A percentile compares a stretch with the other conserved stretches of the same genome.
phyloP scores from a whole-genome alignment of 176 grass and related monocot species.

The Tuctoria greenei region DNA sequence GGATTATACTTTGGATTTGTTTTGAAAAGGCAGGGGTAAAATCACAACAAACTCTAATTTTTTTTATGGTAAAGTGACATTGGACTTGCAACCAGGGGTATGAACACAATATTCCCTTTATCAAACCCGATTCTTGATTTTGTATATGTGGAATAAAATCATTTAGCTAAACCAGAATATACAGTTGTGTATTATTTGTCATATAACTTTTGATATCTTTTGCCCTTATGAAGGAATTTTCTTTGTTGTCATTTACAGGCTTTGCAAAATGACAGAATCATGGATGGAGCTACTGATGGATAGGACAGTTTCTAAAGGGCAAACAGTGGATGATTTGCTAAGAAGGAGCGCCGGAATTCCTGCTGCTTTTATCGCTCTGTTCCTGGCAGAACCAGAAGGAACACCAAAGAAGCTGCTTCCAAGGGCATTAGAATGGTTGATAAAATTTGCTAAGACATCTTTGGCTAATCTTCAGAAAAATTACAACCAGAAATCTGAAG shows the following conservation, averaged over 20 bases:
- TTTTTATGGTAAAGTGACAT: too few relatives aligned
- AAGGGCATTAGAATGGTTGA: constrained; percentile 69
- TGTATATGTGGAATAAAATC: constrained; percentile 5
- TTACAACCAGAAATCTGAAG: constrained; percentile 31
- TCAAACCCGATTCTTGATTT: constrained; percentile 11
- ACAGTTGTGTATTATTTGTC: constrained; percentile 21
- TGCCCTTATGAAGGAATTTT: constrained; percentile 26
- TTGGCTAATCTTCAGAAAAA: constrained; percentile 52
- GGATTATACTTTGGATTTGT: too few relatives aligned
- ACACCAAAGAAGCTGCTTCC: constrained; percentile 93
- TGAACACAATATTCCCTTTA: too few relatives aligned
- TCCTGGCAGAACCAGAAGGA: constrained; percentile 90
- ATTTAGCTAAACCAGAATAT: constrained; percentile 11
- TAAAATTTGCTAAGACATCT: constrained; percentile 72
- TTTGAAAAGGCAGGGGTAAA: too few relatives aligned
- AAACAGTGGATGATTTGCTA: constrained; percentile 96
- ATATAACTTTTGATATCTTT: constrained; percentile 22
- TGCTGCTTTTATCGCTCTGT: constrained; percentile 87
- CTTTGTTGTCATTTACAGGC: constrained; percentile 53
- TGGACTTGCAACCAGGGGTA: too few relatives aligned
- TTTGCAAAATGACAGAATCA: constrained; percentile 86
- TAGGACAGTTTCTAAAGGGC: constrained; percentile 69
- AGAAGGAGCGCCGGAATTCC: constrained; percentile 91
- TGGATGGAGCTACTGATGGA: constrained; percentile 91
- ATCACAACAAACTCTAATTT: too few relatives aligned